A percentile compares a stretch with the other conserved stretches of the same genome.
phyloP scores from a whole-genome alignment of 2,329 filamentous ascomycete genomes.

The Neopestalotiopsis sp. region DNA sequence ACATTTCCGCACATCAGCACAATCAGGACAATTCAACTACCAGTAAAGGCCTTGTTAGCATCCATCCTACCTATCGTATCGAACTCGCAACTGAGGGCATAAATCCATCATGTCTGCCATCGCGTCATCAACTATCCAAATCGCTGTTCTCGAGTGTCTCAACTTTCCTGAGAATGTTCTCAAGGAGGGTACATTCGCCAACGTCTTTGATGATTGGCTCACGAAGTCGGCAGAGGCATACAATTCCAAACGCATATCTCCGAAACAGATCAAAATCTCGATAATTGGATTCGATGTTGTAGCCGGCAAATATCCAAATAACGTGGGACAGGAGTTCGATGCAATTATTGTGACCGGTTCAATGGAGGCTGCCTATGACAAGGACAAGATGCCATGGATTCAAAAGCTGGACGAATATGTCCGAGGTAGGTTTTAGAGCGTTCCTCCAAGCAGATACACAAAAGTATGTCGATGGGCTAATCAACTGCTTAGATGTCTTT shows the following conservation, averaged over 20 bases:
- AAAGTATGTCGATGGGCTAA: neutral
- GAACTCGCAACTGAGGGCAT: no score
- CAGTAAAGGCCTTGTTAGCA: no score
- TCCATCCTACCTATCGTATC: no score
- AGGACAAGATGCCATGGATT: neutral
- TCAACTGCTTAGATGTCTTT: conserved; percentile 6
- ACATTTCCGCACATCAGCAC: no score
- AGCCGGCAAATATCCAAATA: neutral
- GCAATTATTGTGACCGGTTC: neutral
- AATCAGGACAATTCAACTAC: no score
- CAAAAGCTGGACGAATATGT: neutral
- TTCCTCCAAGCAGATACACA: neutral
- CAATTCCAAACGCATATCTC: neutral
- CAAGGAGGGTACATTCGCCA: neutral
- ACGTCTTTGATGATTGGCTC: neutral
- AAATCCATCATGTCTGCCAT: neutral
- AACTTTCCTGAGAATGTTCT: neutral
- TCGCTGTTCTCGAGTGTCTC: neutral
- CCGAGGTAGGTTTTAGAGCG: neutral
- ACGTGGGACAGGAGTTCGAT: neutral
- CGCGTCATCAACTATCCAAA: neutral
- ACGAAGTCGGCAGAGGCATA: neutral
- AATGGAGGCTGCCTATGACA: neutral
- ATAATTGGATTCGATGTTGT: neutral
- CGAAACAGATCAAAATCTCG: neutral